Evolutionary conservation across 768 basidiomycete genomes (phyloP), one percentile per base, ranked within the genome.

Genomic region (Suillus fuscotomentosus): DNA sequence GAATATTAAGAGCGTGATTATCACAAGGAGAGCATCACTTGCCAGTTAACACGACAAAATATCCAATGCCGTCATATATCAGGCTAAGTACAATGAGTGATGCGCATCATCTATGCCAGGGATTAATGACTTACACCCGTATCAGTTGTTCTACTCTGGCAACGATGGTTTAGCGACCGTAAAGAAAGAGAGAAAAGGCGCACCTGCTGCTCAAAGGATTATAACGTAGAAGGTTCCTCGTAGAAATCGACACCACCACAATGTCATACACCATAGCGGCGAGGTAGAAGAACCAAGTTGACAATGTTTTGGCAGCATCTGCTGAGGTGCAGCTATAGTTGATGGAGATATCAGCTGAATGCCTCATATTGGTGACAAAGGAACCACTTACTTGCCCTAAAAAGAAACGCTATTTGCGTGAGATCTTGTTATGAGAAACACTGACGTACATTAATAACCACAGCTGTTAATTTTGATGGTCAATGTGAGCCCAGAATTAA

Each of bases 211-310:
- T 51, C 24, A 51, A 3, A 9, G 50, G 50, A 9, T 27, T 27
- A 15, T 51, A 51, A 15, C 14, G 24, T 24, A 51, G 24, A 15
- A 51, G 50, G 8, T 17, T 3, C 24, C 3, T 27, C 15, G 50
- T 51, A 36, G 54, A 55, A 22, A 36, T 14, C 22, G 73, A 71
- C 9, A 86, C 79, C 2, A 83, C 82, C 13, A 82, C 71, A 5
- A 84, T 71, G 68, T 91, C 89, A 70, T 85, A 90, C 13, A 79
- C 57, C 64, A 89, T 88, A 9, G 85, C 80, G 24, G 85, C 70
- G 2, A 83, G 77, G 68, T 90, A 90, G 75, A 84, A 87, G 6
- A 82, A 66, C 84, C 86, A 90, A 39, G 83, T 84, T 0, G 69
- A 69, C 2, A 83, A 79, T 17, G 81, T 66, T 48, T 65, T 61